These are phyloP conservation scores for Penicillium flavigenum DNA, from an alignment of 495 filamentous ascomycete genomes.

Conservation along the genomic window DNA sequence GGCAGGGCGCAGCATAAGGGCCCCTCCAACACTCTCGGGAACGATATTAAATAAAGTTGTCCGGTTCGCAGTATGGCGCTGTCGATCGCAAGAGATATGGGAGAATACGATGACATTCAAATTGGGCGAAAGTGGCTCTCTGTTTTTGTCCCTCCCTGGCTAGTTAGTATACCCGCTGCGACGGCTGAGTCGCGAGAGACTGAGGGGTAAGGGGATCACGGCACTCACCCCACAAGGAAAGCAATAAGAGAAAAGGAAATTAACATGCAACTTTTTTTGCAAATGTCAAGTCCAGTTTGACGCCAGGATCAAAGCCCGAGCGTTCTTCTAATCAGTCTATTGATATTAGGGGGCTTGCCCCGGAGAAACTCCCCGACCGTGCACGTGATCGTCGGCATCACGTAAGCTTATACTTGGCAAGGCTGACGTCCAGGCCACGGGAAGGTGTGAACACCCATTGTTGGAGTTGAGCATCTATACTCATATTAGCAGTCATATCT, in stretches of 20 bases:
- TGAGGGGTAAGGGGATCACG: slow-evolving; percentile 3
- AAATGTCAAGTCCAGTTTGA: slow-evolving; percentile 25
- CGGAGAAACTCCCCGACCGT: slow-evolving; percentile 24
- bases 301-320: slow-evolving; percentile 35
- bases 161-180: slow-evolving; percentile 30
- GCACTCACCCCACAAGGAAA: slow-evolving; percentile 21
- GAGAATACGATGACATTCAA: slow-evolving; percentile 27
- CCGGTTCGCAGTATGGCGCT: slow-evolving; percentile 10
- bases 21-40: slow-evolving; percentile 20
- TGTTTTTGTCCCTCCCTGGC: slow-evolving; percentile 29
- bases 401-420: slow-evolving; percentile 7
- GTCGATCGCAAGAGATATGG: slow-evolving; percentile 22
- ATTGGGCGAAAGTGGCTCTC: slow-evolving; percentile 15
- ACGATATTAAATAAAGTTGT: slow-evolving; percentile 1
- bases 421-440: neutral
- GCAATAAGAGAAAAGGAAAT: slow-evolving; percentile 12
- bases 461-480: neutral
- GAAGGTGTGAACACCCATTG: neutral
- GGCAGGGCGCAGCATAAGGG: slow-evolving; percentile 44
- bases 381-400: slow-evolving; percentile 22
- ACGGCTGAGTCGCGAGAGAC: slow-evolving; percentile 9
- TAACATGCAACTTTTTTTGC: slow-evolving; percentile 21
- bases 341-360: slow-evolving; percentile 27
- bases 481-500: neutral
- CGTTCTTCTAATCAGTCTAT: slow-evolving; percentile 15